Base-by-base conservation (phyloP, 2,329 filamentous ascomycete species). In the Neurospora sp. region DNA sequence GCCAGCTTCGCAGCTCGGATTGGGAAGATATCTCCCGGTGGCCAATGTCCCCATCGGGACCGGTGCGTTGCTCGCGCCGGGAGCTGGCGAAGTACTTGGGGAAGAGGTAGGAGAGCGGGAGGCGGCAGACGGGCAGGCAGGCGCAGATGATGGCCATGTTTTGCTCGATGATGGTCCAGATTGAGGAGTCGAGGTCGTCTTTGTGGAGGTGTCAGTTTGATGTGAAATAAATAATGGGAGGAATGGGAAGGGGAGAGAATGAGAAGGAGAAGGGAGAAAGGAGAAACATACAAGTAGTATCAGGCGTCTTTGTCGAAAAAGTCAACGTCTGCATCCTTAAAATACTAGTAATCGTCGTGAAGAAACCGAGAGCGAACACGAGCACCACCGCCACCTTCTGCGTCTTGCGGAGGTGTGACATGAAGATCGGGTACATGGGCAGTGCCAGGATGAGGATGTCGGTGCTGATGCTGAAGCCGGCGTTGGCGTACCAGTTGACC, bases 261-360 rank as follows among this genome's bases (percentile, higher is more conserved):
- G 17, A 7, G 10, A 17, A 2, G 42, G 9, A 19, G 15, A 6
- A 6, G 23, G 1, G 7, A 38, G 5, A 11, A 11, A 36, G 23
- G 62, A 70, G n/a, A 13, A 52, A 81, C 88, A 80, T 81, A 91
- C 89, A 99, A 1, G 93, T 97, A 78, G 99, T 99, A 76, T 99
- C 93, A 0, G 93, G 92, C 75, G 99, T 97, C 80, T 91, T 90
- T 75, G 71, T 68, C 6, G 71, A 71, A 17, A 71, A 72, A 15
- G 42, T 70, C 33, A 71, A 68, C 1, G 69, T 72, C 36, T 70
- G 70, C 70, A 74, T 71, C 11, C 73, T 52, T 17, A 74, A 36
- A 28, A 74, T 73, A 8, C 68, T 71, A 5, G 73, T 72, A 10
- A 74, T 66, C 1, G 71, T 73, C 5, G 70, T 72, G 80, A 82